Evolutionary conservation across 2,329 filamentous ascomycete genomes (phyloP), one percentile per base, ranked within the genome.

Genomic region (Calycina herbarum): DNA sequence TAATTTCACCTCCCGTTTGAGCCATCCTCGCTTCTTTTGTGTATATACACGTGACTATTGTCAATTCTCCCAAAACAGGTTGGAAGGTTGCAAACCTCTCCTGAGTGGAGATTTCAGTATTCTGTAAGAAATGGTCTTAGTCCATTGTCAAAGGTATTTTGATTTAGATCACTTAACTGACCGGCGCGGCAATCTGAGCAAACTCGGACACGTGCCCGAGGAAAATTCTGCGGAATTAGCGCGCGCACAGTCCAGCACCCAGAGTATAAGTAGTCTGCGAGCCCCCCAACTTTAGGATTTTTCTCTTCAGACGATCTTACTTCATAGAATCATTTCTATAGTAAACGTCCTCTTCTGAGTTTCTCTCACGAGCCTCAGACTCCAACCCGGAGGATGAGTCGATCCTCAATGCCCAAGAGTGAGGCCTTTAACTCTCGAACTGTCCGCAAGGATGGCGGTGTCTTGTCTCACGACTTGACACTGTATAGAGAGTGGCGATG

Each of bases 291-390:
- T 40, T 13, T 40, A 1, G 4, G 1, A 27, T 11, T 27, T 13
- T 13, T 13, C 20, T 24, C 42, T 27, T 35, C 64, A 64, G 61
- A 64, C 27, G 31, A 10, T 31, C 35, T 24, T 35, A 5, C 20
- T 62, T 59, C 68, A 72, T 72, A 93, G 91, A 94, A 94, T 94
- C 92, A 92, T 92, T 96, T 96, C 91, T 96, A 94, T 93, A 97
- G 93, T 94, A 89, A 85, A 92, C 88, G 88, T 93, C 90, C 86
- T 85, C 85, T 88, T 92, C 91, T 95, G 90, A 92, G 88, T 90
- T 94, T 87, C 88, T 87, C 86, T 93, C 86, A 90, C 85, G 85
- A 96, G 93, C 91, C 87, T 93, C 90, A 94, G 90, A 93, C 86
- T 88, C 88, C 87, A 94, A 89, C 91, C 92, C 93, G 92, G 91